Conservation (phyloP, 495 filamentous ascomycete genomes). For the Penicillium alfredii region DNA sequence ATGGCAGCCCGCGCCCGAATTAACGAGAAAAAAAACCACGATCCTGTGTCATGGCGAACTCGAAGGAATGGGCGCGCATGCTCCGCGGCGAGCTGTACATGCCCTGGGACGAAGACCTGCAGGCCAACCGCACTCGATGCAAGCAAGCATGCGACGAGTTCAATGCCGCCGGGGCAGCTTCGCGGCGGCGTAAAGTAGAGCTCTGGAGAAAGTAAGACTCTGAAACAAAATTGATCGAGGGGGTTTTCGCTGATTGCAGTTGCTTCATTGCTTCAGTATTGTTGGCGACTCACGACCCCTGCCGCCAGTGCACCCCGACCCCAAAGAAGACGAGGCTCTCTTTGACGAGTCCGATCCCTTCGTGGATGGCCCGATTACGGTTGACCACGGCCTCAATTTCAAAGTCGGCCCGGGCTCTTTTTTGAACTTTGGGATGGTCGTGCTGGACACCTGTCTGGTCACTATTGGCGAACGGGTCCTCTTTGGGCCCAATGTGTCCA, state of each 20-base stretch:
- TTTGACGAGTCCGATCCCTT: conserved; percentile 54
- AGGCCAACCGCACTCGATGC: conserved; percentile 52
- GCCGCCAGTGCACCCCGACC: conserved; percentile 44
- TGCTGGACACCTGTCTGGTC: conserved; percentile 72
- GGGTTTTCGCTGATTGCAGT: not conserved
- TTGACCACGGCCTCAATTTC: conserved; percentile 73
- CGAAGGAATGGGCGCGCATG: conserved; percentile 35
- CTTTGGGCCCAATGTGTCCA: conserved; percentile 64
- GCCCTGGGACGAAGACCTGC: conserved; percentile 48
- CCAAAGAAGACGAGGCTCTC: conserved; percentile 52
- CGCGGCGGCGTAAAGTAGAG: conserved; percentile 51
- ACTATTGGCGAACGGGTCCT: conserved; percentile 71
- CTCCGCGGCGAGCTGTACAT: conserved; percentile 37
- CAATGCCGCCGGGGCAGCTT: conserved; percentile 50
- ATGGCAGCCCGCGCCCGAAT: too few species aligned
- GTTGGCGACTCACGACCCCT: conserved; percentile 54
- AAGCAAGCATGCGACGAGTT: conserved; percentile 51
- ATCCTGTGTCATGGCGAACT: conserved; percentile 18
- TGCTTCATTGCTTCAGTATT: conserved; percentile 36
- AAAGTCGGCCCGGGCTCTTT: conserved; percentile 59
- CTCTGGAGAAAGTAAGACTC: conserved; percentile 63
- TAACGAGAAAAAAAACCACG: too few species aligned
- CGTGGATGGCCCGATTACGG: conserved; percentile 59
- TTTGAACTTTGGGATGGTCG: conserved; percentile 65
- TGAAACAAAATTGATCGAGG: not conserved